A percentile compares a stretch with the other conserved stretches of the same genome.
These are phyloP conservation scores for Colletotrichum sojae DNA, from an alignment of 2,329 filamentous ascomycete species.

Conservation along the genomic window DNA sequence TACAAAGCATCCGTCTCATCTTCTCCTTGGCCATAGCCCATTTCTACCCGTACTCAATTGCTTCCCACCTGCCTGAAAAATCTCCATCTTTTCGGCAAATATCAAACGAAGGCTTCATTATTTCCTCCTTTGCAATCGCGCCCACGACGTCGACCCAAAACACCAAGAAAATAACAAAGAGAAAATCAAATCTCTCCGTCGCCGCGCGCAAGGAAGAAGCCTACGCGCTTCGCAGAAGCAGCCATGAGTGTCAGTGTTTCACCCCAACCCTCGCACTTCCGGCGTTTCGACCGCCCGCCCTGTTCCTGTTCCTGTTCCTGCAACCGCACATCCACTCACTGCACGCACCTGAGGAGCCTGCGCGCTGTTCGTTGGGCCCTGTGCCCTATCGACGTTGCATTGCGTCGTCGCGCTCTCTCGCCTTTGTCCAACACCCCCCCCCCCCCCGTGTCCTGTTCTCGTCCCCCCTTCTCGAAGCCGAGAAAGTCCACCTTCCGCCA, in stretches of 20 bases:
- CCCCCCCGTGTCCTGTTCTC: slow-evolving; percentile 41
- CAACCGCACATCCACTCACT: neutral
- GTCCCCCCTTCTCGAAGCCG: slow-evolving; percentile 39
- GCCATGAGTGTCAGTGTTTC: slow-evolving; percentile 67
- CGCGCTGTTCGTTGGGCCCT: slow-evolving; percentile 1
- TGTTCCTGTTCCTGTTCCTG: slow-evolving; percentile 21
- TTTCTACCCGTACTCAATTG: slow-evolving; percentile 40
- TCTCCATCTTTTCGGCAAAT: neutral
- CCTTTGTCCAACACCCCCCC: slow-evolving; percentile 29
- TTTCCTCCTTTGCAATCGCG: slow-evolving; percentile 17
- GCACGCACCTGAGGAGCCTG: neutral
- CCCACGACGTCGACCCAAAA: neutral
- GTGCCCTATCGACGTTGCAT: slow-evolving; percentile 24
- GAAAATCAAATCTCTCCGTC: slow-evolving; percentile 15
- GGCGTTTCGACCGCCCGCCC: slow-evolving; percentile 41
- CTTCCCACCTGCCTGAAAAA: slow-evolving; percentile 22
- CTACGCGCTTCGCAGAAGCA: slow-evolving; percentile 43
- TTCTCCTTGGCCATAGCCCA: slow-evolving; percentile 22
- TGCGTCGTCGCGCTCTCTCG: slow-evolving; percentile 13
- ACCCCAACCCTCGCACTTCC: slow-evolving; percentile 44
- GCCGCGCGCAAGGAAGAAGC: slow-evolving; percentile 42
- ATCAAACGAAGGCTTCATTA: slow-evolving; percentile 15
- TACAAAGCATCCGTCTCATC: slow-evolving; percentile 26
- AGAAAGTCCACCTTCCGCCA: slow-evolving; percentile 15
- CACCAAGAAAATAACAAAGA: neutral